Evolutionary conservation across 2,329 filamentous ascomycete genomes (phyloP), one percentile per base, ranked within the genome.

Genomic region (Pleurostoma richardsiae): DNA sequence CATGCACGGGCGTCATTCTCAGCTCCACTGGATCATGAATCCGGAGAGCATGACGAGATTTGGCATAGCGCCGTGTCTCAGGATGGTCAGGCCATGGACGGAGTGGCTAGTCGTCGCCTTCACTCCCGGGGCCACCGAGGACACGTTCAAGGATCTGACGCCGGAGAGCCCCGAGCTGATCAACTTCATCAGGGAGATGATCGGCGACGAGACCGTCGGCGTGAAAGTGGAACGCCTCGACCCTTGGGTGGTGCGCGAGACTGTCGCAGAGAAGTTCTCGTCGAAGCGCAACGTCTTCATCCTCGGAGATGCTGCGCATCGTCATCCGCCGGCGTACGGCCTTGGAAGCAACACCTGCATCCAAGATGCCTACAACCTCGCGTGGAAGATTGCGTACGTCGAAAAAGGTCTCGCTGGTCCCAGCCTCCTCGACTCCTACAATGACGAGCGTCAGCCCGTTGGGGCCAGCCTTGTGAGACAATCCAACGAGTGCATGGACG

Each of bases 31-130:
- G 68, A 62, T 79, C 7, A 65, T 82, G 51, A 72, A 75, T 47
- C 74, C 79, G 0, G 71, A 74, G 29, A 57, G 68, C 72, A 45
- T 63, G 69, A 48, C 51, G 41, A 39, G 65, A 64, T 4, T 79
- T 69, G 59, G 73, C 59, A 2, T 73, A 68, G 66, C 61, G 61
- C 38, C 59, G 57, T 6, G 62, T 77, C 48, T 71, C 3, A 65
- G 79, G 26, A 77, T 82, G 74, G 73, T 83, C 10, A 76, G 74
- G 59, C 72, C 78, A 0, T 82, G 77, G 78, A 56, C 73, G 51
- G 70, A 82, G 59, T 83, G 77, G 76, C 65, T 76, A 46, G 54
- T 78, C 4, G 60, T 76, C 19, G 66, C 40, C 8, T 0, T 43
- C 10, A 28, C 31, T 1, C 44, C 47, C 3, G 47, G 44, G 8